Conservation (phyloP, 352 stramenopile species). For the Phytophthora macrochlamydospora region DNA sequence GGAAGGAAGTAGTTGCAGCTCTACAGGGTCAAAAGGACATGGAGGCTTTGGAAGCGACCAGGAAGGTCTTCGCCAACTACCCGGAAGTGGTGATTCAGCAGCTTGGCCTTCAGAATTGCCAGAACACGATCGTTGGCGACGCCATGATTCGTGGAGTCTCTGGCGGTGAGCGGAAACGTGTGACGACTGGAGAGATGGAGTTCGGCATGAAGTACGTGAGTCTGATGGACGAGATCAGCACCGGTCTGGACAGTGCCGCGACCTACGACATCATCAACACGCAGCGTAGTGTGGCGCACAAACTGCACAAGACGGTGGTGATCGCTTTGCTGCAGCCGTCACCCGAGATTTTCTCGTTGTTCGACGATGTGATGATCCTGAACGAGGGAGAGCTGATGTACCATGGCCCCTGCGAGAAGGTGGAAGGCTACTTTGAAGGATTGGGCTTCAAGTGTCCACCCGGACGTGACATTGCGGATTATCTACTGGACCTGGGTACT, state of each 20-base stretch:
- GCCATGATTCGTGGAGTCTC: conserved; percentile 58
- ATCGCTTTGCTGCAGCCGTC: conserved; percentile 73
- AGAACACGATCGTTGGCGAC: conserved; percentile 58
- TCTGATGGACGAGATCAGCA: conserved; percentile 92
- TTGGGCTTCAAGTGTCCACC: no score
- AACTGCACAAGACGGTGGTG: conserved; percentile 30
- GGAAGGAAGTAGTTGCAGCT: conserved; percentile 21
- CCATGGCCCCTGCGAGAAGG: conserved; percentile 21
- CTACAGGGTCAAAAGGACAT: conserved; percentile 36
- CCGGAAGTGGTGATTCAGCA: conserved; percentile 47
- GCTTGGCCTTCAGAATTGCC: conserved; percentile 39
- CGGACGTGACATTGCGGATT: no score
- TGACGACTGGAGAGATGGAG: conserved; percentile 86
- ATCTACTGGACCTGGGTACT: no score
- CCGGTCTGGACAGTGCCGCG: conserved; percentile 83
- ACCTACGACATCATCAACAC: conserved; percentile 31
- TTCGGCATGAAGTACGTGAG: conserved; percentile 66
- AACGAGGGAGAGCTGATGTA: conserved; percentile 88
- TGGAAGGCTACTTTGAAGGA: background rate
- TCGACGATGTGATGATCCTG: conserved; percentile 59
- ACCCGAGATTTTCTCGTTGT: conserved; percentile 89
- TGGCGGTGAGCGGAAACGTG: conserved; percentile 76
- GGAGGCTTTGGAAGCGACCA: conserved; percentile 18
- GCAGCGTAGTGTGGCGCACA: conserved; percentile 23
- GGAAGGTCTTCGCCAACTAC: conserved; percentile 33